phyloP scores from a whole-genome alignment of 2,329 filamentous ascomycete species.

The Eutypella sp. region DNA sequence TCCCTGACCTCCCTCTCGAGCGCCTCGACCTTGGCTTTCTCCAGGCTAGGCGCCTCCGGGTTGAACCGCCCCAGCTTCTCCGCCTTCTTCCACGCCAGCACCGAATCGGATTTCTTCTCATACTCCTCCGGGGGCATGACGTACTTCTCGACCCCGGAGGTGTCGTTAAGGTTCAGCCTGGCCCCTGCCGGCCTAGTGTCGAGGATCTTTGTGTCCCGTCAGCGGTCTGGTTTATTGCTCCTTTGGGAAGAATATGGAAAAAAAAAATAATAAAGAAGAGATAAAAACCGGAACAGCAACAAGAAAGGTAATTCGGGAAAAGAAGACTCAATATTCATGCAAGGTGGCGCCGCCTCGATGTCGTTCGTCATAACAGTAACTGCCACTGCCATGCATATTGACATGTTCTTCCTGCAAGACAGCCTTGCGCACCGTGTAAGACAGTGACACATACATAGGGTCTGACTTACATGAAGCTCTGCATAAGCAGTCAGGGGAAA shows the following conservation, averaged over 20 bases:
- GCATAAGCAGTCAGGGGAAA: slow-evolving; percentile 71
- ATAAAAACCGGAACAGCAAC: too few species aligned
- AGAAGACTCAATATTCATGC: too few species aligned
- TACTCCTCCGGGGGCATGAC: slow-evolving; percentile 83
- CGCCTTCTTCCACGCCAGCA: slow-evolving; percentile 92
- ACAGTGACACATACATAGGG: slow-evolving; percentile 1
- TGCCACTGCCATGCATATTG: not conserved
- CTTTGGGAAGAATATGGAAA: too few species aligned
- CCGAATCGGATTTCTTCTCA: slow-evolving; percentile 78
- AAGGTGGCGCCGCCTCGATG: not conserved
- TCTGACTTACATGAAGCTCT: slow-evolving; percentile 68
- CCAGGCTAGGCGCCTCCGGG: slow-evolving; percentile 69
- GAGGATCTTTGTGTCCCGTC: slow-evolving; percentile 53
- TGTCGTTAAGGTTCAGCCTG: slow-evolving; percentile 76
- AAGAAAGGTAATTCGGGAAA: too few species aligned
- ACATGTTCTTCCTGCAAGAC: too few species aligned
- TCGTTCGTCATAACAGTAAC: too few species aligned
- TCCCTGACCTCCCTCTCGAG: slow-evolving; percentile 65
- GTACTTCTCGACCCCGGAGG: slow-evolving; percentile 81
- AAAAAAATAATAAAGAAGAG: too few species aligned
- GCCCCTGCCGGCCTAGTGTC: slow-evolving; percentile 74
- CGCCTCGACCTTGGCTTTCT: slow-evolving; percentile 66
- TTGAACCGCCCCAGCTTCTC: slow-evolving; percentile 96
- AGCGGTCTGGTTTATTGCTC: too few species aligned
- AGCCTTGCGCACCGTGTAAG: too few species aligned